These are phyloP conservation scores for Arabis hirsuta DNA, from an alignment of 345 rosid genomes.

Conservation along the genomic window DNA sequence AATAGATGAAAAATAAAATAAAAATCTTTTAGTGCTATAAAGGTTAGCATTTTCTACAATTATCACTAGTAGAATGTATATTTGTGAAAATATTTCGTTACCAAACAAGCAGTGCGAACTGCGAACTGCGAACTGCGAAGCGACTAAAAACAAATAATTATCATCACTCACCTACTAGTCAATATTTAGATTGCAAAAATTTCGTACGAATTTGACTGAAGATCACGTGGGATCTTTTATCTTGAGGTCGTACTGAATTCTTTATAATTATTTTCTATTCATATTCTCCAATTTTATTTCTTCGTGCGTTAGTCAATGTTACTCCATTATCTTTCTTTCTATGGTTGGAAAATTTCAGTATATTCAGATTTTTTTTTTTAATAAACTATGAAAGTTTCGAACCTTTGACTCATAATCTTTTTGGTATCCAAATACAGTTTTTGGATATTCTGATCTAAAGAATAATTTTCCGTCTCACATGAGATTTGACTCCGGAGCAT, in stretches of 20 bases:
- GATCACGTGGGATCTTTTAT: slow-evolving; percentile 28
- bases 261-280: slow-evolving; percentile 20
- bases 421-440: too few relatives aligned
- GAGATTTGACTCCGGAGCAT: too few relatives aligned
- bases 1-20: neutral
- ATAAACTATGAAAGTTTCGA: too few relatives aligned
- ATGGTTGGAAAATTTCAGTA: slow-evolving; percentile 15
- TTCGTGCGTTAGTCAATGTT: slow-evolving; percentile 27
- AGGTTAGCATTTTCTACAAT: neutral
- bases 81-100: neutral
- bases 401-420: too few relatives aligned
- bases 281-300: slow-evolving; percentile 17
- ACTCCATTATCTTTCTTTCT: slow-evolving; percentile 17
- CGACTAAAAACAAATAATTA: neutral
- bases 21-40: neutral
- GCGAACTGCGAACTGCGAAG: too few relatives aligned
- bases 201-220: slow-evolving; percentile 15
- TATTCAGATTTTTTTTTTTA: too few relatives aligned
- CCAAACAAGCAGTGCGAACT: neutral
- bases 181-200: slow-evolving; percentile 16
- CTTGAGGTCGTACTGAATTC: slow-evolving; percentile 24
- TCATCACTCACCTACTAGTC: slow-evolving; percentile 3
- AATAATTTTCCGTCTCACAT: too few relatives aligned
- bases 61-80: neutral
- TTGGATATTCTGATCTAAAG: too few relatives aligned